These are phyloP conservation scores for Nakaseomyces nivariensis DNA, from an alignment of 1,139 yeast species.

Conservation along the genomic window DNA sequence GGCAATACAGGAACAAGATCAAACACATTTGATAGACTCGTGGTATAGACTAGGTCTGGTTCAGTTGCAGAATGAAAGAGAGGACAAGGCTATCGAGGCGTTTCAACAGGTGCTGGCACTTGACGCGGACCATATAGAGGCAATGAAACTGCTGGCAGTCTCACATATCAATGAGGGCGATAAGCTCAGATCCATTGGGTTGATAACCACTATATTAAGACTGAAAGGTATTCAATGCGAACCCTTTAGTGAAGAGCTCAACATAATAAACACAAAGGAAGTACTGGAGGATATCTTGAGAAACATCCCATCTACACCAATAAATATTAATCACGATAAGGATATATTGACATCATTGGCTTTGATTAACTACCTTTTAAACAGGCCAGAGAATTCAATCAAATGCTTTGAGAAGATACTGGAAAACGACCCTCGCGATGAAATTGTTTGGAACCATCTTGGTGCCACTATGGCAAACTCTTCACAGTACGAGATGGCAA, in stretches of 20 bases:
- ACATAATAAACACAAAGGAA: background rate
- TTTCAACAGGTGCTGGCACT: conserved; percentile 1
- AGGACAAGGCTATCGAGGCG: conserved; percentile 1
- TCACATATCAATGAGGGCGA: conserved; percentile 1
- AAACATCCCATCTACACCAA: background rate
- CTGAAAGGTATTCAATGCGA: background rate
- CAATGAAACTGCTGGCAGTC: conserved; percentile 3
- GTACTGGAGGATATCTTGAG: background rate
- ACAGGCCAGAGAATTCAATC: background rate
- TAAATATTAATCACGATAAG: background rate
- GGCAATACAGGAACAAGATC: conserved; percentile 2
- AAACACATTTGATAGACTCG: background rate
- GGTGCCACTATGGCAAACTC: conserved; percentile 5
- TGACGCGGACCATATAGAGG: background rate
- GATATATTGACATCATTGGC: conserved; percentile 2
- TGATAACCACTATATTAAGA: background rate
- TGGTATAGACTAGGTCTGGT: conserved; percentile 3
- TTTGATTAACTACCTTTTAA: background rate
- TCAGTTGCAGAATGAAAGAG: conserved; percentile 3
- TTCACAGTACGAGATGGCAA: background rate
- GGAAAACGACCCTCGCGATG: background rate
- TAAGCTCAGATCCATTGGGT: background rate
- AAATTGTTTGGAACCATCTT: conserved; percentile 1
- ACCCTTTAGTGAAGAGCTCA: background rate
- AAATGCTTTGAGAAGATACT: conserved; percentile 1